Conservation (phyloP, 306 rosid genomes). For the Betula pendula region DNA sequence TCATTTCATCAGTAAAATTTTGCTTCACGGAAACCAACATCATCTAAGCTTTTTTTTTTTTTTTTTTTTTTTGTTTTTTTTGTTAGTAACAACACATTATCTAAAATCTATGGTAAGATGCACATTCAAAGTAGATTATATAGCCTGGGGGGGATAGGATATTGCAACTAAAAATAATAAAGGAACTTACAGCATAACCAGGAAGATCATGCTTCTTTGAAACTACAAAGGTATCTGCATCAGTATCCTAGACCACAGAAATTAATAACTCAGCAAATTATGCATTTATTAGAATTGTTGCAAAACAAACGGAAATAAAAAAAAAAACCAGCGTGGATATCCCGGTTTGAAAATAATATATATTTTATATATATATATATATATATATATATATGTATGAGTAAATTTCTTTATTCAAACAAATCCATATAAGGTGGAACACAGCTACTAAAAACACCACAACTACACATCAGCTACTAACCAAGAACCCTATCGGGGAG, state of each 20-base stretch:
- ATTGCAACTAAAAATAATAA: neutral
- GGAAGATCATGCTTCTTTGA: slow-evolving; percentile 60
- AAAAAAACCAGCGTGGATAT: no score
- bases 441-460: no score
- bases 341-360: no score
- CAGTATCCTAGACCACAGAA: slow-evolving; percentile 1
- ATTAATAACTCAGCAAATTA: slow-evolving; percentile 33
- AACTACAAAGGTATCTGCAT: slow-evolving; percentile 36
- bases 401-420: no score
- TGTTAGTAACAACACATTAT: neutral
- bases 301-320: no score
- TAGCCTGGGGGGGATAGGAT: neutral
- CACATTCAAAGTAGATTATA: neutral
- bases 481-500: no score
- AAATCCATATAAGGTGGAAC: no score
- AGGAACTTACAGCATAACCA: slow-evolving; percentile 63
- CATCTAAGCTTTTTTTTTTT: no score
- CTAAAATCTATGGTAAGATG: neutral
- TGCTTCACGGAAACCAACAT: neutral
- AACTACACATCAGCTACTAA: no score
- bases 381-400: no score
- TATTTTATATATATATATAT: no score
- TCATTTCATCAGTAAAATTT: neutral
- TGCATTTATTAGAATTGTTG: neutral
- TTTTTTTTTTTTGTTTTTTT: neutral